Base-by-base conservation (phyloP, 768 basidiomycete species). In the Termitomyces sp. region DNA sequence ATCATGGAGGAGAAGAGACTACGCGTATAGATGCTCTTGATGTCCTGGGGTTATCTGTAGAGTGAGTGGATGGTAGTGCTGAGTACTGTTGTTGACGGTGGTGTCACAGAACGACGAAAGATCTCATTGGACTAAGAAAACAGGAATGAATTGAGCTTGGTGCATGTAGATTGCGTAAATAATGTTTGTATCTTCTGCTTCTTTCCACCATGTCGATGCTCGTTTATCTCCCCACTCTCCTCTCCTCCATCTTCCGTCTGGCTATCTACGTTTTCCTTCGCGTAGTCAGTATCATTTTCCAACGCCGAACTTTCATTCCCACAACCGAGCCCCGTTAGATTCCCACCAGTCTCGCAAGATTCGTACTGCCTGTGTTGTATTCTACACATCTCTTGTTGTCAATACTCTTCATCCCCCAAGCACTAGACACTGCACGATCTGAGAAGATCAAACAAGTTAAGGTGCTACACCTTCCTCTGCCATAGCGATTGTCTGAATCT, bases 21-120 rank as follows among this genome's bases (percentile, higher is more conserved):
- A 88, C 88, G 4, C 75, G 85, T 20, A 84, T 91, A 59, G 85
- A 90, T 64, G 78, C 71, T 28, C 71, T 91, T 47, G 88, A 91
- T 64, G 67, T 90, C 13, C 72, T 85, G 22, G 89, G 90, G 11
- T 64, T 78, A 16, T 74, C 82, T 6, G 74, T 80, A 18, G 81
- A 81, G 86, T 88, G 63, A 54, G 84, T 76, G 22, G 13, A 38
- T 22, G 18, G 18, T n/a, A 47, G 40, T 18, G 7, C 2, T 60
- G 8, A 20, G 28, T 45, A 40, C 10, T 28, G 13, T 50, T 43
- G n/a, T 50, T 47, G 32, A 59, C 48, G 24, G 30, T 52, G n/a
- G 5, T 18, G 14, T 52, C 24, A 33, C 28, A 73, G 72, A 52
- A 70, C 72, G 14, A 74, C 72, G 10, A 74, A 70, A 55, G 71